Percentiles rank a stretch among this genome's conserved stretches.
phyloP scores from a whole-genome alignment of 1,139 yeast species.

The Yamadazyma dendronema region DNA sequence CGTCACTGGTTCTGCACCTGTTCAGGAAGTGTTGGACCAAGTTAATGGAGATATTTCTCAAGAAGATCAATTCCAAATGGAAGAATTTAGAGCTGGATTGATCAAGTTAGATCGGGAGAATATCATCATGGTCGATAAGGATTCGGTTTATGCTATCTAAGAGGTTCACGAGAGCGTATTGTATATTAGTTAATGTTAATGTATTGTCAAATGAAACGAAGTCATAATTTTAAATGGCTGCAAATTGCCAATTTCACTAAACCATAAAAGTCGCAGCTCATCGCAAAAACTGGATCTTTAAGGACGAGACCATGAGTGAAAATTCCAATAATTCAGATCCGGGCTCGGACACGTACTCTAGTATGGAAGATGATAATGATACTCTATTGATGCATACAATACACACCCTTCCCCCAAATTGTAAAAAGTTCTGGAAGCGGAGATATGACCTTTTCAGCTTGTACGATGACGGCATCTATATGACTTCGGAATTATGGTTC shows the following conservation, averaged over 20 bases:
- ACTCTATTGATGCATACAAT: constrained; percentile 36
- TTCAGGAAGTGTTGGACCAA: constrained; percentile 39
- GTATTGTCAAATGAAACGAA: too few relatives aligned
- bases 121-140: constrained; percentile 60
- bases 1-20: constrained; percentile 44
- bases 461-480: constrained; percentile 67
- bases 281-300: constrained; percentile 1
- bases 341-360: too few relatives aligned
- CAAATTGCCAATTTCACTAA: neutral
- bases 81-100: constrained; percentile 57
- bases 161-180: neutral
- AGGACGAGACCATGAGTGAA: neutral
- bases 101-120: constrained; percentile 52
- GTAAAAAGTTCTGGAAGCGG: constrained; percentile 58
- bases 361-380: neutral
- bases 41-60: constrained; percentile 55
- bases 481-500: constrained; percentile 82
- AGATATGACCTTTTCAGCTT: constrained; percentile 57
- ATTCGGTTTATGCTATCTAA: constrained; percentile 58
- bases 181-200: constrained; percentile 2
- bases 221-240: too few relatives aligned
- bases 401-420: constrained; percentile 38
- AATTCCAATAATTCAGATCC: too few relatives aligned
- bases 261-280: neutral
- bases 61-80: constrained; percentile 55